Conservation (phyloP, 169 alveolate species). For the Plasmodium chabaudi region DNA sequence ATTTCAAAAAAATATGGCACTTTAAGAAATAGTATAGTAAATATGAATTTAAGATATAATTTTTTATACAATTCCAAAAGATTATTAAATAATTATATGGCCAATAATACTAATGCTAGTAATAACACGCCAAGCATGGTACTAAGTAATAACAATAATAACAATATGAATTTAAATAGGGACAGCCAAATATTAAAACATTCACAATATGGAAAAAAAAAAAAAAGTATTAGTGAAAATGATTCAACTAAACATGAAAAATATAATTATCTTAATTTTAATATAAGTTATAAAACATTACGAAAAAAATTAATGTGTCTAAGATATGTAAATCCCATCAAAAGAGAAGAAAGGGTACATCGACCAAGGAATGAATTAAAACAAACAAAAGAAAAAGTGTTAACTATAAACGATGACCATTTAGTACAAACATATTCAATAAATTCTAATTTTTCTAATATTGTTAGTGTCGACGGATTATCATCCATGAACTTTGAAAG, state of each 20-base stretch:
- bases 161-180: constrained; percentile 15
- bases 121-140: constrained; percentile 2
- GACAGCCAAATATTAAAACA: constrained; percentile 19
- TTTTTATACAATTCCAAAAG: constrained; percentile 27
- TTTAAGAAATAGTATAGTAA: constrained; percentile 15
- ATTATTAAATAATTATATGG: constrained; percentile 15
- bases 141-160: constrained; percentile 12
- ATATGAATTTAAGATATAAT: constrained; percentile 64
- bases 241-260: constrained; percentile 48
- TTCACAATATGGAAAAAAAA: constrained; percentile 66
- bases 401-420: constrained; percentile 19
- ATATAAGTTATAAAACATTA: constrained; percentile 49
- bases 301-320: constrained; percentile 69
- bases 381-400: constrained; percentile 18
- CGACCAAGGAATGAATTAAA: constrained; percentile 21
- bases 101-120: constrained; percentile 1
- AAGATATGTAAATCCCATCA: constrained; percentile 23
- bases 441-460: constrained; percentile 50
- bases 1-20: constrained; percentile 60
- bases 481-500: constrained; percentile 59
- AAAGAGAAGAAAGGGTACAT: constrained; percentile 17
- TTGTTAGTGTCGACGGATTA: constrained; percentile 43
- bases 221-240: constrained; percentile 43
- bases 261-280: constrained; percentile 60
- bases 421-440: constrained; percentile 52